Base-by-base conservation (phyloP, 768 basidiomycete genomes). In the Melanogaster broomeanus region DNA sequence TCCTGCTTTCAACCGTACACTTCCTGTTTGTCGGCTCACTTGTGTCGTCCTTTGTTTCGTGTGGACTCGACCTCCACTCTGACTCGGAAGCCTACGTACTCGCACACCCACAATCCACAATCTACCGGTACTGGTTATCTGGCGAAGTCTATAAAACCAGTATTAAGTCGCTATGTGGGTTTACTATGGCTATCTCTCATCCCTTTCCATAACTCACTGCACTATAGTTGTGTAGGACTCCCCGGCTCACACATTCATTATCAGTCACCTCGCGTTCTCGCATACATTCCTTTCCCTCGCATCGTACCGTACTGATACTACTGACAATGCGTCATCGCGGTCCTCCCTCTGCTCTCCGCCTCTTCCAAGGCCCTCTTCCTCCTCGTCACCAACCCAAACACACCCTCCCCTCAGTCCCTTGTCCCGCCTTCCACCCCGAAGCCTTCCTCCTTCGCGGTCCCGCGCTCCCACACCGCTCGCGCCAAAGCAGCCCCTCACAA, bases 301-400 rank as follows among this genome's bases (percentile, higher is more conserved):
- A n/a, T n/a, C n/a, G n/a, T n/a, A n/a, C n/a, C n/a, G n/a, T n/a
- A n/a, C n/a, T n/a, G n/a, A n/a, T n/a, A 25, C 7, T 10, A 31
- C 27, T 40, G 42, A 55, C 52, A 37, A 89, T 89, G 86, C 77
- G 80, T 47, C 84, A 87, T 60, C 84, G 88, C 27, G 72, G 79
- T 27, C 83, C 88, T 1, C 88, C 88, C 6, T 76, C 81, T 39
- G 75, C 85, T 25, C 81, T 90, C 53, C 80, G 74, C 42, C 79
- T 90, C 50, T 68, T 77, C 50, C 67, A 72, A 33, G 88, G 86
- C 13, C 86, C 86, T 5, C 75, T 80, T 24, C 85, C 87, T 3
- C 64, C 79, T n/a, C 77, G 85, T 56, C 79, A 79, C 45, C 57
- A 72, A 40, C 79, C 85, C 19, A 87, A 79, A 62, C 85, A 89